Evolutionary conservation across 2,329 filamentous ascomycete species (phyloP).

Genomic region (Cadophora gregata): DNA sequence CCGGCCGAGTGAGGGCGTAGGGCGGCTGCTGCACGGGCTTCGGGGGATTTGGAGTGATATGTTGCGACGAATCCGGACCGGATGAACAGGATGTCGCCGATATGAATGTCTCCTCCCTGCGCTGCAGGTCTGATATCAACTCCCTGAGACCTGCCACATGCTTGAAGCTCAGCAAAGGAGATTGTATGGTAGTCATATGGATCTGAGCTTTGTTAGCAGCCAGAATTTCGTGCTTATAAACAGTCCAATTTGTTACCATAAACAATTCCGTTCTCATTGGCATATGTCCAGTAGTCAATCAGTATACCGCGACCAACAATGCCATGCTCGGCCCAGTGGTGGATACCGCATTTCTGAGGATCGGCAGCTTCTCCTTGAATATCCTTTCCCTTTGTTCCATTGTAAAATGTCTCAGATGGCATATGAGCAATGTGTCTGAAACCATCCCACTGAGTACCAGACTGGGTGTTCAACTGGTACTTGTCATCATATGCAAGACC

Average conservation of each 20-base stretch:
- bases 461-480: conserved; percentile 64
- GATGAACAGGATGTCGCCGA: conserved; percentile 59
- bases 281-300: conserved; percentile 56
- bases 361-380: conserved; percentile 38
- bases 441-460: conserved; percentile 64
- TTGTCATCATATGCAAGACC: conserved; percentile 62
- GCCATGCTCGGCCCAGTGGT: conserved; percentile 47
- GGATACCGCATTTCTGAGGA: conserved; percentile 41
- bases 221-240: neutral
- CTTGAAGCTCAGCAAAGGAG: conserved; percentile 37
- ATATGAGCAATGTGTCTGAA: conserved; percentile 50
- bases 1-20: conserved; percentile 47
- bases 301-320: conserved; percentile 62
- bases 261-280: conserved; percentile 48
- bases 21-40: conserved; percentile 47
- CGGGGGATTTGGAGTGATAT: conserved; percentile 46
- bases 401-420: conserved; percentile 39
- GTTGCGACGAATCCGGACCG: conserved; percentile 54
- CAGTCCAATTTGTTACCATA: conserved; percentile 37
- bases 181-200: conserved; percentile 41
- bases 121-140: conserved; percentile 43
- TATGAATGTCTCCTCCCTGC: conserved; percentile 55
- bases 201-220: conserved; percentile 32
- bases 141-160: conserved; percentile 41
- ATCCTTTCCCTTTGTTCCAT: conserved; percentile 39